Evolutionary conservation across 768 basidiomycete genomes (phyloP).

Genomic region (Tylopilus balloui): DNA sequence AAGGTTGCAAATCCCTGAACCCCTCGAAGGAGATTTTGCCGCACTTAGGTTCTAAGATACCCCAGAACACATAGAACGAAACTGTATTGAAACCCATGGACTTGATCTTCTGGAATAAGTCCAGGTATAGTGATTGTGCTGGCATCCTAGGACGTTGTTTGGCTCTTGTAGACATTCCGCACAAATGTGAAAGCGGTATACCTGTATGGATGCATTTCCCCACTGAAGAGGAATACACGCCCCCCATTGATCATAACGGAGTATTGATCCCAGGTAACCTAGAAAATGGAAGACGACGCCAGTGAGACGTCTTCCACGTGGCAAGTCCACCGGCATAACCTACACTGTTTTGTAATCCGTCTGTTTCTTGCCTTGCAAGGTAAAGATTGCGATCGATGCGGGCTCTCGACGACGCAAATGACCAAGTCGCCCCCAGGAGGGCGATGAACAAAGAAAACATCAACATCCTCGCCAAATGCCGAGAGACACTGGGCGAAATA

Average conservation of each 20-base stretch:
- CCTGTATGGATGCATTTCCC: slow-evolving; percentile 62
- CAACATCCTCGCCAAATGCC: slow-evolving; percentile 3
- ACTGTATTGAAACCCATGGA: slow-evolving; percentile 38
- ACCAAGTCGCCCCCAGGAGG: slow-evolving; percentile 10
- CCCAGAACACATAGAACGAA: slow-evolving; percentile 60
- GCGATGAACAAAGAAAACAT: slow-evolving; percentile 7
- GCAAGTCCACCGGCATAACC: neutral
- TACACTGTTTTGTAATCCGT: slow-evolving; percentile 18
- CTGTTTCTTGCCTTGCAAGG: slow-evolving; percentile 13
- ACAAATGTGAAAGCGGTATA: neutral
- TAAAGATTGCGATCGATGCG: slow-evolving; percentile 9
- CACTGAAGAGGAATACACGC: slow-evolving; percentile 53
- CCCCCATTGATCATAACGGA: slow-evolving; percentile 56
- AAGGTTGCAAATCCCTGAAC: slow-evolving; percentile 34
- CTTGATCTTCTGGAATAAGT: slow-evolving; percentile 60
- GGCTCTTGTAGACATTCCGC: neutral
- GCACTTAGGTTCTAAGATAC: slow-evolving; percentile 37
- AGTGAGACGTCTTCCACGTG: neutral
- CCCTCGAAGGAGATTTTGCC: slow-evolving; percentile 51
- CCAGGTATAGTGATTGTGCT: slow-evolving; percentile 35
- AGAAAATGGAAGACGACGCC: neutral
- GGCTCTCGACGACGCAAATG: slow-evolving; percentile 8
- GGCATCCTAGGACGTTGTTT: slow-evolving; percentile 26
- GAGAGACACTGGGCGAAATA: neutral
- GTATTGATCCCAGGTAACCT: slow-evolving; percentile 57